Evolutionary conservation across 768 basidiomycete species (phyloP), one percentile per base, ranked within the genome.

Genomic region (Dentipellis fragilis): DNA sequence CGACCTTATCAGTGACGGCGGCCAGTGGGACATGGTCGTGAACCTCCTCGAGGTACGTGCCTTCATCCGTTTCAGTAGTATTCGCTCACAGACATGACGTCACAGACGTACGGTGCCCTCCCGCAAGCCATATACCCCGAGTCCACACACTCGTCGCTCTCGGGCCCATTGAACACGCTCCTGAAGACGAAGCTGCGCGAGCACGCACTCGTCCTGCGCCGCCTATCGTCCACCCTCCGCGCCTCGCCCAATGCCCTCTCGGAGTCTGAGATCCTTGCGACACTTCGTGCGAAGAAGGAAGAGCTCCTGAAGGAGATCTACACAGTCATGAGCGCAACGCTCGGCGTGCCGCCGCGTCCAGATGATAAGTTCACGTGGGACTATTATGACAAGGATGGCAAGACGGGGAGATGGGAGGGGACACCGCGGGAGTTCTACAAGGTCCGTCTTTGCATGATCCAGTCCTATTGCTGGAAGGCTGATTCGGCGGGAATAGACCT

Each of bases 11-110:
- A 85, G 81, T 62, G 93, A 96, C 65, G 93, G 93, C 51, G 94
- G 93, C 8, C 93, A 95, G 68, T 94, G 88, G 86, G 94, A 97
- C 65, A 97, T 95, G 93, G 83, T 76, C 5, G 78, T 81, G 48
- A 85, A 84, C 66, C 64, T 87, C 17, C 69, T 87, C 40, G 79
- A 80, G 72, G 81, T 80, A 51, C n/a, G 69, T 64, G 11, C 17
- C 17, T 34, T 22, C 35, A 1, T 22, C 38, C 29, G 21, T 21
- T 52, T 17, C 17, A n/a, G 17, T 12, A 39, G 17, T 22, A 36
- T 29, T 54, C 35, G 47, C 29, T 38, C n/a, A 53, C 1, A 6
- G 6, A 5, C 37, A 21, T 58, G 46, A 45, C 48, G 39, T 8
- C 10, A 72, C 57, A 84, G 75, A 85, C 75, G 46, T 96, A 95